Evolutionary conservation across 768 basidiomycete genomes (phyloP).

Genomic region (Lactarius evosmus): DNA sequence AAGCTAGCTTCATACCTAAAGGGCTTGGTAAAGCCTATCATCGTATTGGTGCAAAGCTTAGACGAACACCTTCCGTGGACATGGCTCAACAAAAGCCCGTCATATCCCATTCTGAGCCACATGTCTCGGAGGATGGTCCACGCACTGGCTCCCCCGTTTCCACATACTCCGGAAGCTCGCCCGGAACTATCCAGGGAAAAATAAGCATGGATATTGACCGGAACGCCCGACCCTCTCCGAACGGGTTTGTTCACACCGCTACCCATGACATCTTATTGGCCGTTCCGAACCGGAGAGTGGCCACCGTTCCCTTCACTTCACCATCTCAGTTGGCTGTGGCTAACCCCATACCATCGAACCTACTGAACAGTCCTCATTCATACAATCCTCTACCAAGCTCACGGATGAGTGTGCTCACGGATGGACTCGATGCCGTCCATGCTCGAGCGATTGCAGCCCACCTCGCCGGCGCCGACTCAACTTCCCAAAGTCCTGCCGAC

Average conservation of each 20-base stretch:
- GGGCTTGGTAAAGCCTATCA: constrained; percentile 17
- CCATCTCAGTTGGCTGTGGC: constrained; percentile 1
- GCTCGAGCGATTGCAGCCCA: constrained; percentile 7
- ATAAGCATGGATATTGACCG: constrained; percentile 14
- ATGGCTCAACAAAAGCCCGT: constrained; percentile 5
- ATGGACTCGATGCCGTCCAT: neutral
- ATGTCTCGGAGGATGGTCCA: neutral
- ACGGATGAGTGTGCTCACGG: neutral
- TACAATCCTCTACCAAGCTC: neutral
- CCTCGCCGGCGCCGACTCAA: neutral
- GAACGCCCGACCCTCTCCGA: constrained; percentile 8
- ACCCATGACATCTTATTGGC: constrained; percentile 1
- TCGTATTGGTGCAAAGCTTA: constrained; percentile 19
- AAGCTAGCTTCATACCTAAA: constrained; percentile 12
- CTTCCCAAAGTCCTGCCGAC: neutral
- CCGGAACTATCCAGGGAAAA: constrained; percentile 21
- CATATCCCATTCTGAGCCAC: neutral
- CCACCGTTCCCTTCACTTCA: constrained; percentile 1
- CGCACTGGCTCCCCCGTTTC: constrained; percentile 9
- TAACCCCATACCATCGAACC: neutral
- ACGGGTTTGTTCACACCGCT: neutral
- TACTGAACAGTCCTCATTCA: neutral
- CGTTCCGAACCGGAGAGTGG: constrained; percentile 7
- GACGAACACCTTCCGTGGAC: constrained; percentile 15
- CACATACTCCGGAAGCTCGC: constrained; percentile 20